A percentile compares a stretch with the other conserved stretches of the same genome.
phyloP scores from a whole-genome alignment of 2,329 filamentous ascomycete species.

The Leptographium galeiforme region DNA sequence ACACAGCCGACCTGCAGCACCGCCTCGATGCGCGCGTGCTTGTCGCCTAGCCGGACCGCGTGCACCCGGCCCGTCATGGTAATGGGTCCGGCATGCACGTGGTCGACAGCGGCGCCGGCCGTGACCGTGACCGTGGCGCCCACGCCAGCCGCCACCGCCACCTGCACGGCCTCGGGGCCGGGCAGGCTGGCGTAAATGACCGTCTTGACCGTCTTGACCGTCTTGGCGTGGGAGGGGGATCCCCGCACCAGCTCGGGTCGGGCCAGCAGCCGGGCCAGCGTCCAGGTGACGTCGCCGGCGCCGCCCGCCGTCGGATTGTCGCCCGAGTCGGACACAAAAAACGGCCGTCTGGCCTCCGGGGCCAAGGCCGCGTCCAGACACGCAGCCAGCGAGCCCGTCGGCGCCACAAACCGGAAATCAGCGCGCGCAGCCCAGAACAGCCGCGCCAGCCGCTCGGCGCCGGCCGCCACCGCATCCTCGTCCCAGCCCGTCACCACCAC shows the following conservation, averaged over 20 bases:
- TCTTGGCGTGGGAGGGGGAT: too few species aligned
- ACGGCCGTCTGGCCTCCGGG: constrained; percentile 26
- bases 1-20: constrained; percentile 33
- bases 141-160: constrained; percentile 29
- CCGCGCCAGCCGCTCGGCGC: constrained; percentile 30
- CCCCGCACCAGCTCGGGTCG: constrained; percentile 27
- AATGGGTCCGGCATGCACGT: constrained; percentile 32
- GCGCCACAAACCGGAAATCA: constrained; percentile 38
- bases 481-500: constrained; percentile 40
- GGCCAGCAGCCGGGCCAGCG: constrained; percentile 28
- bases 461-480: constrained; percentile 19
- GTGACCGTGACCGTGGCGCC: constrained; percentile 35
- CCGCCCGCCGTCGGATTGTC: constrained; percentile 43
- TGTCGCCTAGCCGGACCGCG: constrained; percentile 35
- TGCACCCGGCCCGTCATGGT: constrained; percentile 37
- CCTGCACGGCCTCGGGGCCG: constrained; percentile 27
- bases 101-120: constrained; percentile 34
- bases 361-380: constrained; percentile 32
- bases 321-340: constrained; percentile 41
- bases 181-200: constrained; percentile 42
- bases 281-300: constrained; percentile 40
- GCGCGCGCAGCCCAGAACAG: constrained; percentile 32
- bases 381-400: constrained; percentile 30
- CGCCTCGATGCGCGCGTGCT: constrained; percentile 30
- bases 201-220: too few species aligned